These are phyloP conservation scores for Candolleomyces efflorescens DNA, from an alignment of 768 basidiomycete species.

Conservation along the genomic window DNA sequence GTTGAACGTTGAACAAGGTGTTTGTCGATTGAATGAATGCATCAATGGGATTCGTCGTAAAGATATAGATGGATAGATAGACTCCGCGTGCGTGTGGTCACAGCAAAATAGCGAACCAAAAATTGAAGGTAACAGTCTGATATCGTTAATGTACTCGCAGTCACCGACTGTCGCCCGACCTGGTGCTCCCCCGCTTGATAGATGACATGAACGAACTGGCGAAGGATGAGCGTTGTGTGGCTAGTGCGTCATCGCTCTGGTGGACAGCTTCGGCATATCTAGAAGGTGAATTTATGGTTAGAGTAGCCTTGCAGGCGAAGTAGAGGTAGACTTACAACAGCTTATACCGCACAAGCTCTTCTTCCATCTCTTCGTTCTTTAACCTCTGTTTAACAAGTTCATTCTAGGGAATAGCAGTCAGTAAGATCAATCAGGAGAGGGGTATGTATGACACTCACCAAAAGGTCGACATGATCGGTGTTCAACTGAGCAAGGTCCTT, in stretches of 20 bases:
- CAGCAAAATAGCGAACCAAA: too few relatives aligned
- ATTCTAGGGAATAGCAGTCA: conserved; percentile 45
- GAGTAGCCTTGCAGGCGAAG: conserved; percentile 7
- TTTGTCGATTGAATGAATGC: too few relatives aligned
- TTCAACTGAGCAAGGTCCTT: conserved; percentile 73
- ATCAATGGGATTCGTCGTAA: too few relatives aligned
- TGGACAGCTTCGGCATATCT: conserved; percentile 77
- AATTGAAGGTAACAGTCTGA: too few relatives aligned
- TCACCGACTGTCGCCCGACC: neutral
- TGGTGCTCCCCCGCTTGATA: conserved; percentile 33
- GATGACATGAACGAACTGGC: conserved; percentile 35
- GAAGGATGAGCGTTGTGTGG: conserved; percentile 58
- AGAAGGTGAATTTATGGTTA: neutral
- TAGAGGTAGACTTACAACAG: conserved; percentile 55
- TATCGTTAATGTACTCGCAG: too few relatives aligned
- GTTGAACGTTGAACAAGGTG: too few relatives aligned
- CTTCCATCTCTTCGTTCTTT: conserved; percentile 89
- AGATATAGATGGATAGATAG: too few relatives aligned
- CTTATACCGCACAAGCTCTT: conserved; percentile 93
- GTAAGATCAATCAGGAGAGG: neutral
- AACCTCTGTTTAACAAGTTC: conserved; percentile 87
- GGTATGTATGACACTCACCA: conserved; percentile 39
- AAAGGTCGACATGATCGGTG: conserved; percentile 72
- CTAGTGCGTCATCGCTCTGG: conserved; percentile 65
- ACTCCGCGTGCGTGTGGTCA: too few relatives aligned